Evolutionary conservation across 108 stramenopile species (phyloP), one percentile per base, ranked within the genome.

Genomic region (Schizochytrium sp.): DNA sequence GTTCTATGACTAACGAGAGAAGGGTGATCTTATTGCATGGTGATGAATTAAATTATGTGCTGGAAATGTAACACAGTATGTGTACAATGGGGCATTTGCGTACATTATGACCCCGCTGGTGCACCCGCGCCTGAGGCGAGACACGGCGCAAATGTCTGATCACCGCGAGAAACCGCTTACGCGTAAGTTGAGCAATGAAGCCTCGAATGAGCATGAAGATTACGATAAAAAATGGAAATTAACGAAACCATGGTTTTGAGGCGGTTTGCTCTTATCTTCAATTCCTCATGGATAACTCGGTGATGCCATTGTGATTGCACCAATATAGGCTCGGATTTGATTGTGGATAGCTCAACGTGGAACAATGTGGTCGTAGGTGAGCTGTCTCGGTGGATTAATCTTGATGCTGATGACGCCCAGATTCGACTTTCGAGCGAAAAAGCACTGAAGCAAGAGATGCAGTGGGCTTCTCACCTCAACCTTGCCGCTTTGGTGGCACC

Each of bases 401-500:
- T 89, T n/a, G 92, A 91, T 53, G 58, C 57, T 19, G 60, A 91
- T 4, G 91, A 87, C 46, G 61, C 55, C n/a, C 89, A 60, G 2
- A 53, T 88, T 38, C 87, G 91, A 44, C 90, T 59, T 61, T 91
- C 91, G 40, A 56, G 90, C 61, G 93, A 93, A 61, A 56, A 55
- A 38, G 93, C 92, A 0, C 73, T 93, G 55, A 90, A 91, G 55
- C 90, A 93, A 64, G 93, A 94, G 73, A 59, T 93, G 87, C 91
- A 89, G 55, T 94, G 93, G 92, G 93, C 93, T 28, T 91, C 91
- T 2, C 94, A 94, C 47, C 64, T 94, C 7, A 76, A 92, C 47
- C 44, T 94, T 12, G 59, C 93, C 15, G 93, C 94, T 12, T 91
- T 94, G n/a, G 10, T 94, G 42, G 46, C 88, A 38, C 93, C 92